A percentile compares a stretch with the other conserved stretches of the same genome.
Conservation (phyloP, 495 filamentous ascomycete species). For the Neurospora hispaniola region DNA sequence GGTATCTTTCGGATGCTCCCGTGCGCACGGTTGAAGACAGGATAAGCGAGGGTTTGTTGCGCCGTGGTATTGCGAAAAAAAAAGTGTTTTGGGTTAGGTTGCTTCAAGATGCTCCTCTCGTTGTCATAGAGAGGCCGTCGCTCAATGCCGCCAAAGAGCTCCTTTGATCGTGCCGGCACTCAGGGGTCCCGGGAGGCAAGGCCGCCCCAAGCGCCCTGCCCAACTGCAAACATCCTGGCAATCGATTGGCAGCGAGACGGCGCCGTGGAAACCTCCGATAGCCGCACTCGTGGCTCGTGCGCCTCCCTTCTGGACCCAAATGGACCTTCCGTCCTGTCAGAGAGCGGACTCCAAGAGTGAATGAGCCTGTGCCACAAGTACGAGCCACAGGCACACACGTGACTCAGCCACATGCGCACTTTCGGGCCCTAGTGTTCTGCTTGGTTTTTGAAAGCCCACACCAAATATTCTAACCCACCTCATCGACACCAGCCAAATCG, state of each 20-base stretch:
- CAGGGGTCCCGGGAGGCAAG: neutral
- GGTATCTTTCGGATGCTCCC: neutral
- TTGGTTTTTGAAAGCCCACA: conserved; percentile 25
- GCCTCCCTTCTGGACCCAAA: neutral
- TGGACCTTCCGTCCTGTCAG: neutral
- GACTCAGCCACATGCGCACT: conserved; percentile 19
- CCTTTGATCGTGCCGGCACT: neutral
- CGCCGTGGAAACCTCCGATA: neutral
- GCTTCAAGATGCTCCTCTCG: neutral
- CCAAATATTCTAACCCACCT: conserved; percentile 31
- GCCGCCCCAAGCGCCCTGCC: neutral
- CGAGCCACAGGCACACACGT: conserved; percentile 18
- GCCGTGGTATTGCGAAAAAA: neutral
- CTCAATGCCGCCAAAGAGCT: neutral
- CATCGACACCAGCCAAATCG: conserved; percentile 26
- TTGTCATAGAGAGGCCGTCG: neutral
- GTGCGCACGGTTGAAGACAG: neutral
- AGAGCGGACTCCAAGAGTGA: neutral
- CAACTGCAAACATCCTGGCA: conserved; percentile 1
- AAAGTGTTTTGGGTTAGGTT: neutral
- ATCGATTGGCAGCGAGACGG: conserved; percentile 8
- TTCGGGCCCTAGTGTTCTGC: conserved; percentile 15
- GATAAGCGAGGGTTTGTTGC: neutral
- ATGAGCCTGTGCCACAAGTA: conserved; percentile 8
- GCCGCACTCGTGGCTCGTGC: neutral